These are phyloP conservation scores for Pestalotiopsis fici DNA, from an alignment of 2,329 filamentous ascomycete genomes.

Conservation along the genomic window DNA sequence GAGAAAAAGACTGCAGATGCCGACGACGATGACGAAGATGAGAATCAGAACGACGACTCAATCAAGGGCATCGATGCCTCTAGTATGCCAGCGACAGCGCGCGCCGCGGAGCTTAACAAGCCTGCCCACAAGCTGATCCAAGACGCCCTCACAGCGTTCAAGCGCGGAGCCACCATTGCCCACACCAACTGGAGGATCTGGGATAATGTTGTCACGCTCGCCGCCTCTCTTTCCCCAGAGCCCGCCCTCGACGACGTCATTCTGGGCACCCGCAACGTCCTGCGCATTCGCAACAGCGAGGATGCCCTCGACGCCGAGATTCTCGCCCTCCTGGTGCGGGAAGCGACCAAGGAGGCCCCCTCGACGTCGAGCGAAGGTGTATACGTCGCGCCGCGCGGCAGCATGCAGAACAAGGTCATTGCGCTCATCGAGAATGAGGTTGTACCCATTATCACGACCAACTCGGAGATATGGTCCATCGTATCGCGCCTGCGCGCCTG, in stretches of 20 bases:
- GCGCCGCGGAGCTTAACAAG: constrained; percentile 36
- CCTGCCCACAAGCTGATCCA: constrained; percentile 60
- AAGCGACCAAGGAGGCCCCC: constrained; percentile 51
- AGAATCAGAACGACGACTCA: constrained; percentile 16
- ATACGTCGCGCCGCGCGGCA: constrained; percentile 55
- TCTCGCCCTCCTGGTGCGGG: constrained; percentile 69
- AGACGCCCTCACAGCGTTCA: constrained; percentile 82
- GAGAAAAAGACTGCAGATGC: constrained; percentile 17
- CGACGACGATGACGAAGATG: constrained; percentile 23
- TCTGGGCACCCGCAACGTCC: constrained; percentile 71
- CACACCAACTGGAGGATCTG: constrained; percentile 90
- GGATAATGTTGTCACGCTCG: constrained; percentile 92
- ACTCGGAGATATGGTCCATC: constrained; percentile 75
- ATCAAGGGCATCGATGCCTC: constrained; percentile 11
- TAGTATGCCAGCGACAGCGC: constrained; percentile 32
- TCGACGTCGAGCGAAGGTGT: constrained; percentile 19
- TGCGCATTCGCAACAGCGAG: constrained; percentile 78
- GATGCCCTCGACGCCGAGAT: constrained; percentile 75
- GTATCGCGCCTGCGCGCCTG: constrained; percentile 74
- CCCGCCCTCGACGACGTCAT: constrained; percentile 76
- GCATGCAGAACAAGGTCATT: constrained; percentile 63
- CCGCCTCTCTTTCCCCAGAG: constrained; percentile 69
- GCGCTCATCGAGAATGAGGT: constrained; percentile 74
- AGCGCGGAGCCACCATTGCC: constrained; percentile 81
- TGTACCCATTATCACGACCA: constrained; percentile 80